Evolutionary conservation across 495 filamentous ascomycete species (phyloP), one percentile per base, ranked within the genome.

Genomic region (Lasiosphaeria hispida): DNA sequence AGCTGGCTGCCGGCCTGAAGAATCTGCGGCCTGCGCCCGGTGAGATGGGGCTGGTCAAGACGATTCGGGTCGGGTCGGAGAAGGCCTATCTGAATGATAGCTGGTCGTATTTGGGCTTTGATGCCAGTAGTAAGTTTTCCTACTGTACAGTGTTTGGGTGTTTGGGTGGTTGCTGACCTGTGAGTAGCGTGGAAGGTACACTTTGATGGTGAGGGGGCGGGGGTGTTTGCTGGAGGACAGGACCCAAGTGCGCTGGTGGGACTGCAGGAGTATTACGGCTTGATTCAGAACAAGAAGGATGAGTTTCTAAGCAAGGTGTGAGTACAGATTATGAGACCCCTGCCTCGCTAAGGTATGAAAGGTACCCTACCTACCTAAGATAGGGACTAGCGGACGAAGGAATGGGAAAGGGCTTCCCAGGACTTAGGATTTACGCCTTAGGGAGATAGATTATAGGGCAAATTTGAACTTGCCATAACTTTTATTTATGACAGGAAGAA

Each of bases 41-140:
- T 37, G 62, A 66, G 61, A 71, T 72, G 69, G 72, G 71, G 7
- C 30, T 53, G 40, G 60, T 72, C 45, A 73, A 71, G 66, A 68
- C 64, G 0, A 70, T 74, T 54, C 60, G 52, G 10, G 55, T 72
- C 38, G 69, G 67, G 41, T 41, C 55, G 5, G 63, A 71, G 59
- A 67, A 68, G 55, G 60, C 61, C 34, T 72, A 68, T 55, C 65
- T 74, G 39, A 72, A 74, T 34, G 70, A 74, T 38, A 74, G 66
- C 52, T 74, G 72, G 72, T 71, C 68, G n/a, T 71, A 68, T 33
- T 60, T 74, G 17, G 62, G 61, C 30, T 72, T 70, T 48, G 72
- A 74, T 38, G 65, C 70, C 4, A 59, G 51, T 38, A 59, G 61
- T 63, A 53, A 66, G 65, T 57, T 23, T 43, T 23, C 17, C 36